Base-by-base conservation (phyloP, 108 stramenopile species). In the Hondaea fermentalgiana region DNA sequence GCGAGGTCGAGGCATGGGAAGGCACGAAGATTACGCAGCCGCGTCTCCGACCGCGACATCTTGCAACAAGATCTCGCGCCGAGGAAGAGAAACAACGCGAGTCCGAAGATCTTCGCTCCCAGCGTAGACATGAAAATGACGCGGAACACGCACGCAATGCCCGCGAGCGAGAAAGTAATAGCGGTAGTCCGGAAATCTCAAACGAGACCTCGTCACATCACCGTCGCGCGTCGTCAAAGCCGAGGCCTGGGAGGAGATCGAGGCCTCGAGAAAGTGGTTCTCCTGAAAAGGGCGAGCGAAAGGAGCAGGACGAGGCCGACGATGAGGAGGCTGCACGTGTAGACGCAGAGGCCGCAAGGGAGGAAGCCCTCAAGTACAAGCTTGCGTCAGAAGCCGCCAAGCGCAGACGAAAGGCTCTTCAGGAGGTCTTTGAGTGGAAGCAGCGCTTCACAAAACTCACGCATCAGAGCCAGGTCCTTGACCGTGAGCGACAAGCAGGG, bases 311-410 rank as follows among this genome's bases (percentile, higher is more conserved):
- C 6, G 76, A 83, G 6, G 5, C 19, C 16, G 49, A 69, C 64
- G 64, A 69, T 0, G 64, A 28, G 42, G 42, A 42, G 42, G 64
- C 14, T 10, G 64, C 6, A 3, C 42, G 14, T 8, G 64, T 23
- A 69, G 76, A 83, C 51, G 51, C 49, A 12, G 49, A 83, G n/a
- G 49, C 51, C 16, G 76, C 44, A 6, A 12, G 76, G 6, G 76
- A 83, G 51, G 76, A 83, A 12, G 76, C 76, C 25, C 51, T 83
- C 45, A 83, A 83, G 76, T 83, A 83, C 51, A 83, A 83, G 23
- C 76, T 53, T 12, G 76, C 76, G n/a, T 47, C 76, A 6, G 76
- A 83, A 23, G 76, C 45, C n/a, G 76, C 76, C 12, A 83, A 83
- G 76, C 76, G 51, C 19, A 43, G 76, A 6, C 45, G 76, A 28